Conservation (phyloP, 441 rosid genomes). For the Erodium trifolium region DNA sequence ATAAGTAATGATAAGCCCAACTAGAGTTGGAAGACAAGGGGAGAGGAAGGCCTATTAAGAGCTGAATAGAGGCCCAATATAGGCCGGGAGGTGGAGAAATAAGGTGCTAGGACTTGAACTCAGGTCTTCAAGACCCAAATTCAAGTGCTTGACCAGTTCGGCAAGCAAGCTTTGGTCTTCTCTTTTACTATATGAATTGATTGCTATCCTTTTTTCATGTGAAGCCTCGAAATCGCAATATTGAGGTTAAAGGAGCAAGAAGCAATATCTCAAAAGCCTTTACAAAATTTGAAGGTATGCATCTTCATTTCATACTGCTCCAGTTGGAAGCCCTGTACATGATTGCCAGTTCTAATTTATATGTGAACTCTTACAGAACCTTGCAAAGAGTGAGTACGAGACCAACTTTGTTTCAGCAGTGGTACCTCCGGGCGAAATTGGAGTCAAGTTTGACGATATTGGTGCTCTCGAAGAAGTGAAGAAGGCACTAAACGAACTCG, state of each 20-base stretch:
- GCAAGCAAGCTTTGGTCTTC: too few relatives aligned
- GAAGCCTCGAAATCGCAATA: conserved; percentile 80
- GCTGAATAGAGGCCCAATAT: too few relatives aligned
- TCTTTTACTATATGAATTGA: conserved; percentile 18
- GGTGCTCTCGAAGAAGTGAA: conserved; percentile 97
- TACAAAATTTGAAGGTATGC: conserved; percentile 74
- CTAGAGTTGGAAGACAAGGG: too few relatives aligned
- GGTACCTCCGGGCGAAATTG: conserved; percentile 88
- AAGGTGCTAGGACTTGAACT: too few relatives aligned
- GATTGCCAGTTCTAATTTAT: conserved; percentile 19
- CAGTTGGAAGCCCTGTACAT: background rate
- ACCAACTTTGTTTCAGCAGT: conserved; percentile 80
- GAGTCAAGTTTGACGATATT: conserved; percentile 80
- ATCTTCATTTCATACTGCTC: conserved; percentile 16
- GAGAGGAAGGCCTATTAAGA: too few relatives aligned
- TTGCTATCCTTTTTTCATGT: conserved; percentile 23
- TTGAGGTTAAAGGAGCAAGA: conserved; percentile 72
- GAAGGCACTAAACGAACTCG: conserved; percentile 84
- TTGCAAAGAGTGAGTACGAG: conserved; percentile 81
- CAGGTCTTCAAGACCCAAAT: too few relatives aligned
- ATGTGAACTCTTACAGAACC: conserved; percentile 40
- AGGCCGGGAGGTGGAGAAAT: too few relatives aligned
- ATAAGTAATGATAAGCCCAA: too few relatives aligned
- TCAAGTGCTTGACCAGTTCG: too few relatives aligned
- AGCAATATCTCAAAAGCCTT: conserved; percentile 44